A percentile compares a stretch with the other conserved stretches of the same genome.
phyloP scores from a whole-genome alignment of 2,329 filamentous ascomycete genomes.

The Neofusicoccum sp. region DNA sequence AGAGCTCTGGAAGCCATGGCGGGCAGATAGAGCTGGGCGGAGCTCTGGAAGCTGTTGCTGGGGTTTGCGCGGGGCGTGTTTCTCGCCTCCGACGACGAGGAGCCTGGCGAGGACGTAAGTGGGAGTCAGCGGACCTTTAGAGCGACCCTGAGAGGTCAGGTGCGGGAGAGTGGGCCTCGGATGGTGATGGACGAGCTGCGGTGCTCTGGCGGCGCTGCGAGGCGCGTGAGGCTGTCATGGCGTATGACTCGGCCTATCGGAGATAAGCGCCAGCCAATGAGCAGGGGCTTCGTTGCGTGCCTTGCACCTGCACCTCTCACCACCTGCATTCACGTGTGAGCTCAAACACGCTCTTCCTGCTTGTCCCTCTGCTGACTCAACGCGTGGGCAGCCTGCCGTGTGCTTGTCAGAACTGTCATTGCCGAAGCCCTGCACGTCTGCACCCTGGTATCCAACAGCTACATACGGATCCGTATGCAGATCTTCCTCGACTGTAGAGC shows the following conservation, averaged over 20 bases:
- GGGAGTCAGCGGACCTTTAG: neutral
- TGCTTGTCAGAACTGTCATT: too few species aligned
- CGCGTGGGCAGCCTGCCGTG: too few species aligned
- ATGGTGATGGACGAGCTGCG: constrained; percentile 7
- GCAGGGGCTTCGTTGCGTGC: neutral
- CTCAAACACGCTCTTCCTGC: too few species aligned
- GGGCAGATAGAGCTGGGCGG: constrained; percentile 3
- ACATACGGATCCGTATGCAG: too few species aligned
- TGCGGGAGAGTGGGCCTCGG: neutral
- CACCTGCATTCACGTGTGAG: neutral
- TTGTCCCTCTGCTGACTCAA: too few species aligned
- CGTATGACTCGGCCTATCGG: constrained; percentile 12
- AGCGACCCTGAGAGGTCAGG: constrained; percentile 6
- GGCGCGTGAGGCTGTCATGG: constrained; percentile 13
- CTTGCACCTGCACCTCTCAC: neutral
- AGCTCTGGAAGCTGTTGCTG: neutral
- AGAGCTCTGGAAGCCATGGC: constrained; percentile 69
- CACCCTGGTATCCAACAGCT: too few species aligned
- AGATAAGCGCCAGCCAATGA: constrained; percentile 14
- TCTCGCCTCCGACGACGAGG: neutral
- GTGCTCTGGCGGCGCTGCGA: neutral
- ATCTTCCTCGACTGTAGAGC: too few species aligned
- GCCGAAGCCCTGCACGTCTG: too few species aligned
- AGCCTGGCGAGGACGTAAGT: neutral
- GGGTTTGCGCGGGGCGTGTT: neutral